These are phyloP conservation scores for Metarhizium robertsii DNA, from an alignment of 2,329 filamentous ascomycete genomes.

Conservation along the genomic window DNA sequence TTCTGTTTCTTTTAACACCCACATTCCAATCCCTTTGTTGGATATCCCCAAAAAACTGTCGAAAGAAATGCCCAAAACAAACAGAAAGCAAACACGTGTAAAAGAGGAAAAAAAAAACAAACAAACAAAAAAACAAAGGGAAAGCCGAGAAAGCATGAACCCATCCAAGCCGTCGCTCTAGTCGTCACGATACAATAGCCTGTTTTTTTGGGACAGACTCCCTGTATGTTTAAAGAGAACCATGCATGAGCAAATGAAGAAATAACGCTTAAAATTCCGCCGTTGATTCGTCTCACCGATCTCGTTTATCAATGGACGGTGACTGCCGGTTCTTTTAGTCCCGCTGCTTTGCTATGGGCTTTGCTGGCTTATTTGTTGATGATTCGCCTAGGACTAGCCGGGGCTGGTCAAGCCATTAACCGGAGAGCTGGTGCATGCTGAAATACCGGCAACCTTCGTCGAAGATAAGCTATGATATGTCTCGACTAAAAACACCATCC, in stretches of 20 bases:
- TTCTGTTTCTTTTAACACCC: neutral
- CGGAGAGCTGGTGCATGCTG: neutral
- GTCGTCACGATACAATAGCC: neutral
- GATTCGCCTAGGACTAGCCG: neutral
- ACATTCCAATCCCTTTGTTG: neutral
- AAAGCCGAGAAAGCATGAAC: neutral
- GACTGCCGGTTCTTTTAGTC: neutral
- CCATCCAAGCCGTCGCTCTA: neutral
- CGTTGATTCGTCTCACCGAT: neutral
- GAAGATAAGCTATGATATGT: no score
- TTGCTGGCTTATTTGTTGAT: neutral
- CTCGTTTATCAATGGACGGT: neutral
- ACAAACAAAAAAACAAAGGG: neutral
- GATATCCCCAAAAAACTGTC: neutral
- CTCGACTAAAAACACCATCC: neutral
- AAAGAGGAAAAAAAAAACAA: neutral
- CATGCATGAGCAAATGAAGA: neutral
- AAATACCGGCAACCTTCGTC: neutral
- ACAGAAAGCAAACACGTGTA: neutral
- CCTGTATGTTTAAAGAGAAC: neutral
- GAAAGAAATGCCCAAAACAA: neutral
- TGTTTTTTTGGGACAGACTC: neutral
- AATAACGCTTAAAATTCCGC: neutral
- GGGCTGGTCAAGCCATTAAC: neutral
- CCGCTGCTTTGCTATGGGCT: neutral